phyloP scores from a whole-genome alignment of 2,329 filamentous ascomycete species.

The Clonostachys chloroleuca region DNA sequence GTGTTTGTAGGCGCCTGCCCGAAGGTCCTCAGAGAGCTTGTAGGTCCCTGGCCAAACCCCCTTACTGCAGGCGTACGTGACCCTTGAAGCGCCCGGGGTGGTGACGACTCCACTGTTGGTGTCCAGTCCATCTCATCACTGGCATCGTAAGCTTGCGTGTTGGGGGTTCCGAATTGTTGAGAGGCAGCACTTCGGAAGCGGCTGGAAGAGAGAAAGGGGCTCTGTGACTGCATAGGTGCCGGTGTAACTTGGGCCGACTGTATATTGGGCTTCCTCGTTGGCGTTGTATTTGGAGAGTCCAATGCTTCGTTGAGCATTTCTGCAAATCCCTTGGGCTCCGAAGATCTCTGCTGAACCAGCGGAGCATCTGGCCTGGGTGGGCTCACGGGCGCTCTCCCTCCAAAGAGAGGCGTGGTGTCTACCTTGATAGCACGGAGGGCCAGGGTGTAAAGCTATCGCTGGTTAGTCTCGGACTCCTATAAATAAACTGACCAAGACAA shows the following conservation, averaged over 20 bases:
- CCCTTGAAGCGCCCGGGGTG: conserved; percentile 32
- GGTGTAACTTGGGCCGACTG: too few species aligned
- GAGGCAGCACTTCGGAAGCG: too few species aligned
- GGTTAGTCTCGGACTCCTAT: neutral
- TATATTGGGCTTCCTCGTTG: too few species aligned
- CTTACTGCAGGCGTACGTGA: conserved; percentile 14
- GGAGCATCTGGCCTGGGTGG: too few species aligned
- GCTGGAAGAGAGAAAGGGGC: too few species aligned
- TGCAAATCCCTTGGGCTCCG: conserved; percentile 1
- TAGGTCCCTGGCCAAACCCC: too few species aligned
- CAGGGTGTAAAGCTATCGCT: conserved; percentile 34
- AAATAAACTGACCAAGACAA: too few species aligned
- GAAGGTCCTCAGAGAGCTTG: conserved; percentile 21
- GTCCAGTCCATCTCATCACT: conserved; percentile 71
- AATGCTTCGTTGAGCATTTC: conserved; percentile 2
- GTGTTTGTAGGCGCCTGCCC: conserved; percentile 37
- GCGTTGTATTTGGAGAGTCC: neutral
- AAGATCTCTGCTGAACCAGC: too few species aligned
- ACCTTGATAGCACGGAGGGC: conserved; percentile 42
- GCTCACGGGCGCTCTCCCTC: neutral
- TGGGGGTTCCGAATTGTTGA: conserved; percentile 6
- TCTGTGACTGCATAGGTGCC: too few species aligned
- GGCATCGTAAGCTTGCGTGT: conserved; percentile 17
- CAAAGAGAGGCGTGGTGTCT: conserved; percentile 54
- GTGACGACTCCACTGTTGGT: conserved; percentile 35